A percentile compares a stretch with the other conserved stretches of the same genome.
These are phyloP conservation scores for Pseudogymnoascus sp. DNA, from an alignment of 2,329 filamentous ascomycete genomes.

Conservation along the genomic window DNA sequence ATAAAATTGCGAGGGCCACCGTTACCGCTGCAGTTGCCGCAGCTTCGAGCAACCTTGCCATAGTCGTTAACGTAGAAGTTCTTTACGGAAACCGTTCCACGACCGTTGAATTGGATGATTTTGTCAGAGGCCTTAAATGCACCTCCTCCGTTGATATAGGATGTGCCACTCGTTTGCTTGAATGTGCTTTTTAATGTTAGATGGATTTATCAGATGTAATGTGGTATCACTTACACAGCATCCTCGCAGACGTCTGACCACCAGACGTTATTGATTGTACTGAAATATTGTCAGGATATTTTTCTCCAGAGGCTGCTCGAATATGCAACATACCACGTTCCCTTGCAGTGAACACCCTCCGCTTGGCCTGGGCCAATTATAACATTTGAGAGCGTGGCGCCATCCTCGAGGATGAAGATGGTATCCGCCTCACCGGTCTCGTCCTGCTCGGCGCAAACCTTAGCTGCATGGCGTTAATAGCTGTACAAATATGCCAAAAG, in stretches of 20 bases:
- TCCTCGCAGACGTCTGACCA: slow-evolving; percentile 24
- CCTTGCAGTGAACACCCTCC: slow-evolving; percentile 44
- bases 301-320: too few relatives aligned
- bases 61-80: slow-evolving; percentile 36
- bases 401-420: slow-evolving; percentile 44
- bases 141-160: slow-evolving; percentile 36
- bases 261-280: slow-evolving; percentile 25
- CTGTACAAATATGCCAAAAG: not conserved
- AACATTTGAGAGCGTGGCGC: slow-evolving; percentile 43
- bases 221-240: slow-evolving; percentile 12
- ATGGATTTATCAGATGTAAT: too few relatives aligned
- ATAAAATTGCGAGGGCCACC: slow-evolving; percentile 36
- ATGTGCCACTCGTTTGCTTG: slow-evolving; percentile 32
- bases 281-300: slow-evolving; percentile 19
- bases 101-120: slow-evolving; percentile 36
- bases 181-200: slow-evolving; percentile 23
- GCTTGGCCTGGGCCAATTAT: slow-evolving; percentile 43
- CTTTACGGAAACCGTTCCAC: slow-evolving; percentile 28
- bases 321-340: slow-evolving; percentile 29
- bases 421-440: slow-evolving; percentile 28
- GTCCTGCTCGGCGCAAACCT: not conserved
- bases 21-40: slow-evolving; percentile 38
- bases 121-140: slow-evolving; percentile 36
- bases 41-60: slow-evolving; percentile 42
- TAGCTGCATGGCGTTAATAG: not conserved